Evolutionary conservation across 2,329 filamentous ascomycete species (phyloP), one percentile per base, ranked within the genome.

Genomic region (Sporothrix brasiliensis): DNA sequence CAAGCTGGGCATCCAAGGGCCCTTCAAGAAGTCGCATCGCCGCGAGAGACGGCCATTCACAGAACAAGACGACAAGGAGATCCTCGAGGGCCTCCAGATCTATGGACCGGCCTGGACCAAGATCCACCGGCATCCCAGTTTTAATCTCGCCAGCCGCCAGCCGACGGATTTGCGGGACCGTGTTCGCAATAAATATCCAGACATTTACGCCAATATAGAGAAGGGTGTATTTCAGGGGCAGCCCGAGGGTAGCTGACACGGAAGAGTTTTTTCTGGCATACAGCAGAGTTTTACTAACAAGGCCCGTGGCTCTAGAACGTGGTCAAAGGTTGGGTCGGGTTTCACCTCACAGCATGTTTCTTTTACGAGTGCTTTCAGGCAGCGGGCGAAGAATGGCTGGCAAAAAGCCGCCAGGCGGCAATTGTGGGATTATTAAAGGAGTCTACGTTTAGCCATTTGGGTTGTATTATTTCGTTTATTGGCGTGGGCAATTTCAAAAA

Each of bases 51-150:
- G 86, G 3, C 84, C 86, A 0, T 91, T 90, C 73, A 87, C 87
- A 0, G 85, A 87, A 39, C 83, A 88, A 73, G 88, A 91, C 71
- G 88, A 91, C 74, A 80, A 80, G 41, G 85, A 88, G 73, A 90
- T 90, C 58, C 79, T 89, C 0, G 81, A 86, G 71, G 88, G 88
- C 0, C 84, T 89, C 50, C 80, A 87, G 52, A 76, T 82, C 4
- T 89, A 89, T 75, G 88, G 88, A 0, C 86, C 88, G 10, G 84
- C 87, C 10, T 90, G 88, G 88, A 89, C 87, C 67, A 87, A 85
- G 76, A 90, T 90, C 24, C 87, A 89, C 75, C 83, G 87, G 49
- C 87, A 90, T 72, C 78, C 84, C 16, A 81, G 81, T 39, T 89
- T 87, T 77, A 81, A 87, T 71, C 79, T 90, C n/a, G 83, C 84